Evolutionary conservation across 2,329 filamentous ascomycete species (phyloP), one percentile per base, ranked within the genome.

Genomic region (Diaporthe velutina): DNA sequence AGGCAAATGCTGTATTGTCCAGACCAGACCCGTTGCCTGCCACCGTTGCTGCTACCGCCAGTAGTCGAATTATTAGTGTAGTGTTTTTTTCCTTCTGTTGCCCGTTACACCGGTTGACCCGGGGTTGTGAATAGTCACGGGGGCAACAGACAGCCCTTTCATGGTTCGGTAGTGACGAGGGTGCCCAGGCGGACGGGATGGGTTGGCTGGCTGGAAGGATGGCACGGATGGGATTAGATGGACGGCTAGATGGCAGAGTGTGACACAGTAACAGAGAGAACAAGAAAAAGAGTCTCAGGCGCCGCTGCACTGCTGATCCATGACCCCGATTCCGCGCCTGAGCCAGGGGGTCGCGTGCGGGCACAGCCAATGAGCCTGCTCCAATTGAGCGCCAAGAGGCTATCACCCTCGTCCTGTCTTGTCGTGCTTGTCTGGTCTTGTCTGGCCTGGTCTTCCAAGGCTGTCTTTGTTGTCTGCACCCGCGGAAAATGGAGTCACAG

Each of bases 341-440:
- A 48, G 17, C 64, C 48, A 68, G 64, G 64, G 64, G 64, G 64
- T 68, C 64, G 45, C 64, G 48, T 54, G 64, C n/a, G 22, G 48
- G 64, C 48, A 54, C 33, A 54, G 64, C 64, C 64, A 68, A 68
- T 68, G 30, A n/a, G 45, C 45, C 33, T 4, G 33, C 64, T 38
- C 17, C 33, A 40, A 54, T 17, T 33, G n/a, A 30, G 17, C 25
- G 64, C 64, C 64, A 68, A 68, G 64, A 68, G 33, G 3, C 64
- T 54, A 12, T 4, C 45, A 52, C 64, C 64, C 64, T 67, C 64
- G 64, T 67, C 64, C 64, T 25, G 61, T 67, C 42, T 67, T 35
- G 61, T 67, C 61, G 42, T 67, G 64, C 45, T 52, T 67, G 64
- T 67, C 64, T 67, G 64, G 64, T 54, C 64, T 52, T 67, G 64